Evolutionary conservation across 768 basidiomycete genomes (phyloP), one percentile per base, ranked within the genome.

Genomic region (Phylloporus sp.): DNA sequence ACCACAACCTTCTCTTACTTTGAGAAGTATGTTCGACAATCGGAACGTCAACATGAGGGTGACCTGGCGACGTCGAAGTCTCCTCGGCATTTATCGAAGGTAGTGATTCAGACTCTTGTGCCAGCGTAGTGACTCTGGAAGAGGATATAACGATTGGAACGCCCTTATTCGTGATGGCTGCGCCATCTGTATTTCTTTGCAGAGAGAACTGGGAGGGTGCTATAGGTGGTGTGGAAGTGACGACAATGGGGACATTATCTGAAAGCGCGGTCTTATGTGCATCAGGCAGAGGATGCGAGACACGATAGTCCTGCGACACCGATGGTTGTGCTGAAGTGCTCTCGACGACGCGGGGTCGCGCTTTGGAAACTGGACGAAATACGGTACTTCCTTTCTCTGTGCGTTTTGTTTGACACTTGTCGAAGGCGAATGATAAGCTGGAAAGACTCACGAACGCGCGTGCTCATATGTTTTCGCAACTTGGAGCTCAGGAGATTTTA

Each of bases 351-450:
- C 81, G 79, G 13, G 74, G 56, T 38, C 83, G 72, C 9, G 77
- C 65, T 59, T 80, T 83, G 13, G 68, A 71, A 4, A 84, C 72
- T n/a, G 86, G 86, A 58, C 75, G 77, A 55, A 89, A 89, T 44
- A 86, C 63, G 6, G 80, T 74, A 8, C 76, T 71, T 14, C 86
- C 86, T 61, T 89, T 89, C 61, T 88, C 86, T 89, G 55, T 17
- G 5, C 26, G 3, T 38, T 21, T 9, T 27, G 41, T 55, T 40
- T 20, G 34, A 28, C n/a, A 14, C 4, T 9, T 32, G 22, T 39
- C 42, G 4, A 42, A 54, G 44, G n/a, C 43, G 34, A 37, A 23
- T n/a, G 7, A 21, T 38, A 28, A 33, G 46, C 18, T 9, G 14
- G 26, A 42, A 42, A 44, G 40, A 85, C 85, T 77, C 60, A 88